Conservation (phyloP, 306 rosid genomes). For the Fragaria nilgerrensis region DNA sequence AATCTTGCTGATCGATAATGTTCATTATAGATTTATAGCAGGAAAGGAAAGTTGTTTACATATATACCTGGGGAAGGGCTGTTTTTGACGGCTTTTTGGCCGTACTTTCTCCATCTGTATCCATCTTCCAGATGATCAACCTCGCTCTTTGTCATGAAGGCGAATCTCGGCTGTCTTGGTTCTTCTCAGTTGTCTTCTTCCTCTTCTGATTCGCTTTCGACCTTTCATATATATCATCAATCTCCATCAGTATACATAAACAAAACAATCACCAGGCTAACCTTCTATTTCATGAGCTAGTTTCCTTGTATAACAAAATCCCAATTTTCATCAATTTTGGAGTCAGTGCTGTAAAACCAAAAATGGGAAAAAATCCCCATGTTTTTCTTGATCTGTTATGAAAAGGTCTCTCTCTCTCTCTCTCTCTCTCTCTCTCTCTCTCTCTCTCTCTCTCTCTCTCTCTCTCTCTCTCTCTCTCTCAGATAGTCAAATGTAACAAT, state of each 20-base stretch:
- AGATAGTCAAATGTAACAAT: background rate
- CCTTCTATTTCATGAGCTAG: background rate
- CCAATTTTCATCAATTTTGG: background rate
- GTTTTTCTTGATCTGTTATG: conserved; percentile 10
- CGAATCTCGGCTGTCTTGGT: conserved; percentile 76
- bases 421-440: conserved; percentile 7
- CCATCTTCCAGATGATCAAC: conserved; percentile 99
- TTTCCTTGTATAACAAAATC: background rate
- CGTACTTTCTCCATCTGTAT: conserved; percentile 98
- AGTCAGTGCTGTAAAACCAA: background rate
- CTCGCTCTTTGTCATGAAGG: conserved; percentile 98
- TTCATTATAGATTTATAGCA: background rate
- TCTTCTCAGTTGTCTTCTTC: conserved; percentile 75
- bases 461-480: conserved; percentile 4
- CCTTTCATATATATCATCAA: conserved; percentile 41
- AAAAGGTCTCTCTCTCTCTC: conserved; percentile 5
- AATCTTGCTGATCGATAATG: background rate
- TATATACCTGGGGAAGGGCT: conserved; percentile 84
- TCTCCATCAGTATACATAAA: conserved; percentile 12
- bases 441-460: background rate
- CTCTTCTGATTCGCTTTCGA: conserved; percentile 35
- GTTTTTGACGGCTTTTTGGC: conserved; percentile 94
- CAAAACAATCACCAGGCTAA: conserved; percentile 28
- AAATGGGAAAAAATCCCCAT: background rate
- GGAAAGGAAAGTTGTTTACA: too few species aligned